These are phyloP conservation scores for Microthyrium microscopicum DNA, from an alignment of 2,329 filamentous ascomycete genomes.

Conservation along the genomic window DNA sequence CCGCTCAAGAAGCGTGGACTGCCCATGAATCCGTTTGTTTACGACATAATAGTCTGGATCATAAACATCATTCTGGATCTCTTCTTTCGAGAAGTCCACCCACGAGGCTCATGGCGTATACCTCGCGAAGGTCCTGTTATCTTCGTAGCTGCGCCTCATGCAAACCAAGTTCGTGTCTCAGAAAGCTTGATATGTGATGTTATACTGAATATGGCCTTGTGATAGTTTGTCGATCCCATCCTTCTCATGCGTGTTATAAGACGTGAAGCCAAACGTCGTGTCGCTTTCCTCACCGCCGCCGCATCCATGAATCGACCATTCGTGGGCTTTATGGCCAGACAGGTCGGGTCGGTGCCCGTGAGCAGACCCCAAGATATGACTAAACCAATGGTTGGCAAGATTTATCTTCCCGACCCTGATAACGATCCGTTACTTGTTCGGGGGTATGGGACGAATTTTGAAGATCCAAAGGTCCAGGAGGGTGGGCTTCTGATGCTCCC, in stretches of 20 bases:
- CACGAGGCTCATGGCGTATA: slow-evolving; percentile 86
- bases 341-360: slow-evolving; percentile 83
- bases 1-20: background rate
- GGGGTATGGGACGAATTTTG: slow-evolving; percentile 69
- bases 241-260: slow-evolving; percentile 84
- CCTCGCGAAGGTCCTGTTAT: slow-evolving; percentile 78
- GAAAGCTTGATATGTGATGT: background rate
- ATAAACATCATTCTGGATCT: slow-evolving; percentile 78
- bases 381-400: slow-evolving; percentile 58
- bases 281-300: slow-evolving; percentile 84
- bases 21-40: slow-evolving; percentile 36
- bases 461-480: slow-evolving; percentile 49
- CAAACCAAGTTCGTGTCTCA: slow-evolving; percentile 58
- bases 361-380: slow-evolving; percentile 80
- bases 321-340: slow-evolving; percentile 70
- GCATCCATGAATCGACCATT: slow-evolving; percentile 86
- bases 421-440: slow-evolving; percentile 69
- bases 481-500: slow-evolving; percentile 80
- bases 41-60: slow-evolving; percentile 61
- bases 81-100: slow-evolving; percentile 96
- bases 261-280: slow-evolving; percentile 70
- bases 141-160: slow-evolving; percentile 91
- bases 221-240: slow-evolving; percentile 82
- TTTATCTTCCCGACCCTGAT: slow-evolving; percentile 80
- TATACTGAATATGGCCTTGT: background rate